Base-by-base conservation (phyloP, 257 asterid species). In the Solanum appendiculatum region DNA sequence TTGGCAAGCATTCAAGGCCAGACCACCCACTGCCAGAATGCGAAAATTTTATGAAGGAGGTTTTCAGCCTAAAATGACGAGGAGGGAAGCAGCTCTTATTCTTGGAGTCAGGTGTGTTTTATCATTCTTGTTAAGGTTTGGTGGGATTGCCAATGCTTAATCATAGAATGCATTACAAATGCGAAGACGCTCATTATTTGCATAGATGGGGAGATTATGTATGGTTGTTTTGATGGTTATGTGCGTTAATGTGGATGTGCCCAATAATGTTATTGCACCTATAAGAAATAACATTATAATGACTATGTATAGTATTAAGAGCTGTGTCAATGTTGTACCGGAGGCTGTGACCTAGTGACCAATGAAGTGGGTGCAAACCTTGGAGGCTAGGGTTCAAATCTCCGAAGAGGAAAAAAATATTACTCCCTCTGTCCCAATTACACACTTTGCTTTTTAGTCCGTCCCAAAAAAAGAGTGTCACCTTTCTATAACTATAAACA, bases 31-130 rank as follows among this genome's bases (percentile, higher is more conserved):
- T 64, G 94, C 92, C 33, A 92, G 96, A 89, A 83, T 94, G 93
- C 98, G 97, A 78, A 96, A 94, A 89, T 96, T 94, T 85, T 95
- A 95, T 10, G 98, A 94, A 73, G 99, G 99, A 64, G 99, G 99
- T 89, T 96, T 96, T 89, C 98, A 94, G 92, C 98, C 92, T 20
- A 92, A 88, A 90, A 96, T 96, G 98, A 96, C 96, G 6, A 91
- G 95, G 68, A 93, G 97, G 86, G 99, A 96, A 91, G 99, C 98
- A 13, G 92, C 98, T 87, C 96, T 95, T 84, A 95, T 96, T 88
- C 98, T 96, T 54, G 99, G 99, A 63, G 96, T 96, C 82, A 92
- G 98, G 99, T 94, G 86, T 56, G 86, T 86, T 60, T 42, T 6
- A 18, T 20, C 12, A 25, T 39, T 82, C 81, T 77, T 34, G 15